phyloP scores from a whole-genome alignment of 257 asterid species.

The Penstemon barbatus region DNA sequence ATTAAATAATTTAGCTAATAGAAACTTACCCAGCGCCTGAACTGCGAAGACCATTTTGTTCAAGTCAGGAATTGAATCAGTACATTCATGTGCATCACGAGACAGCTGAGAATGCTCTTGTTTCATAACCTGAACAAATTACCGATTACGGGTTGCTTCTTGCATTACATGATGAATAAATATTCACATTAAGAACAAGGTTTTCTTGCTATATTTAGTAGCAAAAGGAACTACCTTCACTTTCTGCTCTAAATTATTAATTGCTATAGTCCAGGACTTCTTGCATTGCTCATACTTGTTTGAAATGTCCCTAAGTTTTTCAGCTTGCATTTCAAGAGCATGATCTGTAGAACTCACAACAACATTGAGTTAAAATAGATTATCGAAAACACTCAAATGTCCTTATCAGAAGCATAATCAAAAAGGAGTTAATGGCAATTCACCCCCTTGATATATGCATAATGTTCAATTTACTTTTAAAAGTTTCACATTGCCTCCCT shows the following conservation, averaged over 20 bases:
- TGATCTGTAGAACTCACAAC: slow-evolving; percentile 50
- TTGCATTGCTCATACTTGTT: slow-evolving; percentile 66
- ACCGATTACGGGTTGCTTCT: slow-evolving; percentile 20
- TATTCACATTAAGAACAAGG: background rate
- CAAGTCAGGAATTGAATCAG: slow-evolving; percentile 80
- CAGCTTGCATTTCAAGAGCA: slow-evolving; percentile 64
- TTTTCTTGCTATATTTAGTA: background rate
- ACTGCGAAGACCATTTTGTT: slow-evolving; percentile 86
- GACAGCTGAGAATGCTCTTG: slow-evolving; percentile 78
- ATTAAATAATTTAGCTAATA: slow-evolving; percentile 16
- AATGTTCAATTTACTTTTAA: no score
- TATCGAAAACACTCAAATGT: no score
- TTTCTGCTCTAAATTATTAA: slow-evolving; percentile 59
- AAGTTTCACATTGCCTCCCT: no score
- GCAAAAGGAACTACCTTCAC: slow-evolving; percentile 56
- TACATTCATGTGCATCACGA: slow-evolving; percentile 87
- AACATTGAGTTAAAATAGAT: background rate
- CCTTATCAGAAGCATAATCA: no score
- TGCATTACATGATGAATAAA: slow-evolving; percentile 1
- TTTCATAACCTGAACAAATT: slow-evolving; percentile 67
- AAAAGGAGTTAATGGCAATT: no score
- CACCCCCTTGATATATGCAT: no score
- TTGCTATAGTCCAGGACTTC: slow-evolving; percentile 62
- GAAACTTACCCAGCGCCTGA: slow-evolving; percentile 79
- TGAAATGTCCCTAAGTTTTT: slow-evolving; percentile 54